Conservation (phyloP, 495 filamentous ascomycete species). For the Paragyromitra xinjiangensis region DNA sequence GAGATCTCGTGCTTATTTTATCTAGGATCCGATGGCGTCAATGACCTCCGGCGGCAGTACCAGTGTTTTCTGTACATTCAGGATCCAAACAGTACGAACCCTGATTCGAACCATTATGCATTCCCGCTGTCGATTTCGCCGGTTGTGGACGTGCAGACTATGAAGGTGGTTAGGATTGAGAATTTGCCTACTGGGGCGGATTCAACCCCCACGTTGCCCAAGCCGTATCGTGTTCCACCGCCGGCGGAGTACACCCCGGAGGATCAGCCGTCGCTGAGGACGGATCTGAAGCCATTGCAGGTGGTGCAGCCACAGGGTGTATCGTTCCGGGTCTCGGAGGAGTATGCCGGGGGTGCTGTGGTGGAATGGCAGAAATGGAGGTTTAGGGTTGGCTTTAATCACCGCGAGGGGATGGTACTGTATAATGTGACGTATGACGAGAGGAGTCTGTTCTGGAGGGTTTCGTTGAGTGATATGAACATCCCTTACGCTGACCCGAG, state of each 20-base stretch:
- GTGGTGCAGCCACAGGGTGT: slow-evolving; percentile 80
- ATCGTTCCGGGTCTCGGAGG: slow-evolving; percentile 68
- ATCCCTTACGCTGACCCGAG: slow-evolving; percentile 80
- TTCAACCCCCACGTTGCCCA: slow-evolving; percentile 65
- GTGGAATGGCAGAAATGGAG: slow-evolving; percentile 77
- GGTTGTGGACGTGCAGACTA: slow-evolving; percentile 72
- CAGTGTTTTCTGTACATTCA: slow-evolving; percentile 75
- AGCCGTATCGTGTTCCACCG: slow-evolving; percentile 67
- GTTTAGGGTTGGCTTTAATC: slow-evolving; percentile 78
- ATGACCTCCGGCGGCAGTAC: slow-evolving; percentile 68
- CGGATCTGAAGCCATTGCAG: slow-evolving; percentile 77
- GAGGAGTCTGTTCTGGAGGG: slow-evolving; percentile 71
- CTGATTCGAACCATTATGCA: slow-evolving; percentile 80
- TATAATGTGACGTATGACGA: slow-evolving; percentile 77
- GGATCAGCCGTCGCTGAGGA: slow-evolving; percentile 66
- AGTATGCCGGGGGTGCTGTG: slow-evolving; percentile 57
- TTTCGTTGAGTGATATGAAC: slow-evolving; percentile 78
- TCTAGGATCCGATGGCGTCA: slow-evolving; percentile 65
- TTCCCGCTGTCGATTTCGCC: slow-evolving; percentile 81
- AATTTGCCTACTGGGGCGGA: slow-evolving; percentile 70
- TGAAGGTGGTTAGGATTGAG: slow-evolving; percentile 71
- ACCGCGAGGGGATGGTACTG: slow-evolving; percentile 73
- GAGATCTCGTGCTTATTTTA: slow-evolving; percentile 58
- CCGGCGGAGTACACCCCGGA: slow-evolving; percentile 79
- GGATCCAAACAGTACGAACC: slow-evolving; percentile 66